Base-by-base conservation (phyloP, 2,329 filamentous ascomycete species). In the Pseudocercospora musae region DNA sequence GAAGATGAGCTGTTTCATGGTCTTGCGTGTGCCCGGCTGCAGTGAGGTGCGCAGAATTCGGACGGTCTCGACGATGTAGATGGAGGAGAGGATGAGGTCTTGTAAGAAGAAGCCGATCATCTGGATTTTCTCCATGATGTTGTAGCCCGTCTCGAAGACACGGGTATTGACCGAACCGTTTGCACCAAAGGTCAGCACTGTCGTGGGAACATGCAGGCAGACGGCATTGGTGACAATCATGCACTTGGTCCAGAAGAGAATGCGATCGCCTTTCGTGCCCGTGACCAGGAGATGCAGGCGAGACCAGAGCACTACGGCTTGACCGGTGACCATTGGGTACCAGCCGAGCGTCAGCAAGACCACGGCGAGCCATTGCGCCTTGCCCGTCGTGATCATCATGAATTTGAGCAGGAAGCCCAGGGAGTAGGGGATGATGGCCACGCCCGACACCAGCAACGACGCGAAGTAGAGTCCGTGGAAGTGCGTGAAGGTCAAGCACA, bases 321-420 rank as follows among this genome's bases (percentile, higher is more conserved):
- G 65, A 0, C 86, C 86, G 1, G 85, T 86, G 0, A 88, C 81
- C 84, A 88, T 87, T 1, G 76, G 68, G 71, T 82, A 83, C 82
- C 85, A 84, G 7, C 84, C 85, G 59, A 87, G 63, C n/a, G 77
- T 78, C 25, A 71, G 52, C 2, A 71, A 40, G 23, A 70, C 57
- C 3, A 69, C 58, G 4, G 66, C 62, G 4, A 71, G 56, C 66
- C 69, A 71, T 33, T 59, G 66, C 9, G 58, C 20, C 7, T 67
- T 58, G 5, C 75, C 76, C 0, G 76, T 68, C 1, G 78, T 73
- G 8, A 77, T 74, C 20, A 76, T 59, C 50, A 74, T 71, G 55
- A 76, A 73, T 65, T 82, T 82, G 58, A 81, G 71, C 40, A 82
- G 62, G 66, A 83, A 83, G 1, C 81, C 82, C 0, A 79, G 66